Evolutionary conservation across 2,329 filamentous ascomycete species (phyloP), one percentile per base, ranked within the genome.

Genomic region (Zalaria sp.): DNA sequence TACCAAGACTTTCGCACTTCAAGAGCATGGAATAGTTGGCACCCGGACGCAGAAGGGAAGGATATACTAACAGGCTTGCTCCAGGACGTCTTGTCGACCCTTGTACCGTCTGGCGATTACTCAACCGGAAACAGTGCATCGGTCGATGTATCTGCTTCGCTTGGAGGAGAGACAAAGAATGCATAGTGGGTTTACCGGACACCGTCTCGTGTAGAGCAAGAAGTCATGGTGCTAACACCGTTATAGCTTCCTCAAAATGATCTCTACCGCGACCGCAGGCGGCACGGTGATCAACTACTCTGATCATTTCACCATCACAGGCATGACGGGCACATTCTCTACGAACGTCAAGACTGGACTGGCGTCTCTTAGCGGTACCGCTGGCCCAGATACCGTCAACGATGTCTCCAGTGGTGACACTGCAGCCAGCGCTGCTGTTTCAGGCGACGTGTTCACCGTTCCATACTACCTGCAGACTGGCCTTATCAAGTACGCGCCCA

Each of bases 311-410:
- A 69, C 72, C n/a, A 62, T 82, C 40, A 65, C 65, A 7, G 70
- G 68, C 49, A 81, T 83, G 78, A 77, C 70, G 2, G 78, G 78
- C 32, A 60, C 60, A 4, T 79, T 79, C 51, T 60, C 68, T 1
- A 45, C 64, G 1, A 53, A 52, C 32, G 58, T 72, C 37, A 49
- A 53, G 25, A 44, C 51, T 18, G 63, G 56, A 10, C 53, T 62
- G 26, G 51, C 52, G 29, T 55, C 55, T 5, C 49, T 64, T 4
- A 55, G 56, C 3, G 61, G 61, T 5, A 63, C 52, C 40, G 57
- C 48, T 46, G 66, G 56, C 5, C 63, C 61, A 37, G 48, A 57
- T 18, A 45, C 50, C 32, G 53, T 53, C 43, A 49, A 51, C 31
- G 50, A 46, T 9, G 43, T 32, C 7, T 43, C 46, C 18, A 42